Base-by-base conservation (phyloP, 371 early-diverging fungal genomes). In the Basidiobolus heterosporus region DNA sequence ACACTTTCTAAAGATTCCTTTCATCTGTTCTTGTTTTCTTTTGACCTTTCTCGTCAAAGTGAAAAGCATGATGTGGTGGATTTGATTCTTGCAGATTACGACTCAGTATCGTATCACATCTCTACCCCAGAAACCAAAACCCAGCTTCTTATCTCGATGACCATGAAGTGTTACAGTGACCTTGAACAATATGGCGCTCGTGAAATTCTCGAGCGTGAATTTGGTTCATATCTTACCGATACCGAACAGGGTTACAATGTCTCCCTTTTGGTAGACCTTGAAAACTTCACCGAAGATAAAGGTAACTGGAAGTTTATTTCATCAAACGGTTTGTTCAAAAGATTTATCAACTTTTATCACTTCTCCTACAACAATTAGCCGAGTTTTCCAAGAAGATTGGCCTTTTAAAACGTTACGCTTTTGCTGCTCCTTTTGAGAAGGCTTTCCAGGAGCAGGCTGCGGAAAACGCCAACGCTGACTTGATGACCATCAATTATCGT, bases 401-500 rank as follows among this genome's bases (percentile, higher is more conserved):
- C 19, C 62, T 88, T 38, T 67, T 94, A 46, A 97, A 94, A 67
- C 84, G 91, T 44, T 87, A 93, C 58, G 75, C 83, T 42, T 64
- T 97, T 54, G 86, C 94, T 14, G 91, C 92, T 24, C 91, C 93
- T 19, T 93, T 93, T 59, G 85, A 88, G 58, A 67, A 70, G 21
- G 97, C 97, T 4, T 91, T 94, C 57, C 65, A 58, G 20, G 82
- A 86, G 38, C 91, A 91, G 62, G 70, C 66, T 35, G 70, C 78
- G 56, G 75, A 79, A 48, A 70, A 67, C 18, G 69, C 72, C 5
- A 66, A 70, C 15, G 70, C 85, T 3, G 67, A 73, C 42, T 52
- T 91, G 48, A 91, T 93, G 91, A 72, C 85, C 24, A 70, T 93
- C 30, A 82, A 82, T 57, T 95, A 94, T 57, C 82, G 98, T 46